Evolutionary conservation across 768 basidiomycete genomes (phyloP), one percentile per base, ranked within the genome.

Genomic region (Kwoniella pini): DNA sequence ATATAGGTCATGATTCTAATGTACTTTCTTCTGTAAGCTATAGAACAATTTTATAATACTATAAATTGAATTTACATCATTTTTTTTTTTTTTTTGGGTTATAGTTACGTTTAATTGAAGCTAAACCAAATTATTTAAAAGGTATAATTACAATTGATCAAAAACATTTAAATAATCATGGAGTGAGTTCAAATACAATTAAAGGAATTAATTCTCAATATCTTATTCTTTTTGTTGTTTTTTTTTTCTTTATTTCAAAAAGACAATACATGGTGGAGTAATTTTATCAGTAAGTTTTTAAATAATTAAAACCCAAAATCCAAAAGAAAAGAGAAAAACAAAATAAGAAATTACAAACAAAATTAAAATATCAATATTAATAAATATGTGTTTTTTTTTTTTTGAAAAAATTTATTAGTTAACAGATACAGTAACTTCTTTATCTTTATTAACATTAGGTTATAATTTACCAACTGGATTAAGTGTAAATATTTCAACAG

Each of bases 401-500:
- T n/a, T n/a, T n/a, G n/a, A n/a, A n/a, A n/a, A n/a, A n/a, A n/a
- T n/a, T 50, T 3, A 12, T 27, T 19, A 78, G 77, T 54, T 78
- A 5, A 75, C 77, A 31, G 77, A 78, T 48, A 75, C 75, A 0
- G 62, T 78, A 30, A 75, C 74, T 11, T 75, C 77, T 24, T 63
- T 78, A 10, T 63, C 72, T 0, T 54, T 78, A 13, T 74, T 72
- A 4, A 75, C 77, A 0, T 57, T 65, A 0, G 77, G 77, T 33
- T 68, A 75, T 28, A 63, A 70, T 6, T 57, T 70, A 1, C 77
- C 77, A 3, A 78, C 77, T 45, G 77, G 77, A 4, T 74, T 74
- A 4, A 61, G 57, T 6, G 69, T 74, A 24, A 76, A 75, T 44
- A 70, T 77, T 21, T 71, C 70, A 0, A 68, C 63, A 40, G 77